Percentiles rank a stretch among this genome's conserved stretches.
Evolutionary conservation across 2,329 filamentous ascomycete species (phyloP).

Genomic region (Ophiosphaerella herpotricha): DNA sequence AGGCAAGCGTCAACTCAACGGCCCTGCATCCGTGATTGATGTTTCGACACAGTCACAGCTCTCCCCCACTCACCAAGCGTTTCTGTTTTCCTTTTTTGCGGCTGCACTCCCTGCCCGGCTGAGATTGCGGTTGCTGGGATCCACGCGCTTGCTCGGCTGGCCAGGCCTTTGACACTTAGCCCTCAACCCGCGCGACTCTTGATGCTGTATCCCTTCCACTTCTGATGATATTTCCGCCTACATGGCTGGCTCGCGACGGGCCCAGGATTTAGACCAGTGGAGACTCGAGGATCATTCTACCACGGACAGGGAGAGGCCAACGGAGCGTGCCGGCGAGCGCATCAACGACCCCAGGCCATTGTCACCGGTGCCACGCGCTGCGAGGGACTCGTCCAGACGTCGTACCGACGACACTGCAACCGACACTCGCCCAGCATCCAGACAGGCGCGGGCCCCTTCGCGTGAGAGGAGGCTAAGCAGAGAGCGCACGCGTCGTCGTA

Average conservation of each 20-base stretch:
- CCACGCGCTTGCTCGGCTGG: conserved; percentile 32
- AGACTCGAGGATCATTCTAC: conserved; percentile 47
- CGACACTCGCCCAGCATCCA: conserved; percentile 31
- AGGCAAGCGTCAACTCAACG: conserved; percentile 23
- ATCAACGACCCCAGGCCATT: conserved; percentile 36
- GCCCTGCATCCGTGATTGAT: conserved; percentile 22
- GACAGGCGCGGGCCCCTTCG: conserved; percentile 33
- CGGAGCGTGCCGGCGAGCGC: conserved; percentile 33
- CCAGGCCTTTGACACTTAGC: conserved; percentile 43
- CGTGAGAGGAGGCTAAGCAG: conserved; percentile 41
- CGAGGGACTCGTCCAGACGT: conserved; percentile 40
- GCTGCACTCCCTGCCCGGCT: conserved; percentile 15
- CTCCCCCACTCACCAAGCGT: neutral
- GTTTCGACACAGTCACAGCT: conserved; percentile 14
- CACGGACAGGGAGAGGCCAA: conserved; percentile 35
- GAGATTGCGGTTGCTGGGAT: conserved; percentile 23
- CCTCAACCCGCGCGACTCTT: conserved; percentile 36
- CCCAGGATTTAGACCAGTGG: conserved; percentile 51
- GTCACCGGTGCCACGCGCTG: conserved; percentile 44
- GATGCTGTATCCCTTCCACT: conserved; percentile 40
- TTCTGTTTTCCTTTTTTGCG: conserved; percentile 14
- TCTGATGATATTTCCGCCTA: conserved; percentile 48
- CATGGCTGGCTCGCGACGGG: conserved; percentile 50
- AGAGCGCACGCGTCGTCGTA: conserved; percentile 39
- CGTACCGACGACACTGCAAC: conserved; percentile 24